Evolutionary conservation across 2,329 filamentous ascomycete genomes (phyloP).

Genomic region (Scedosporium dehoogii): DNA sequence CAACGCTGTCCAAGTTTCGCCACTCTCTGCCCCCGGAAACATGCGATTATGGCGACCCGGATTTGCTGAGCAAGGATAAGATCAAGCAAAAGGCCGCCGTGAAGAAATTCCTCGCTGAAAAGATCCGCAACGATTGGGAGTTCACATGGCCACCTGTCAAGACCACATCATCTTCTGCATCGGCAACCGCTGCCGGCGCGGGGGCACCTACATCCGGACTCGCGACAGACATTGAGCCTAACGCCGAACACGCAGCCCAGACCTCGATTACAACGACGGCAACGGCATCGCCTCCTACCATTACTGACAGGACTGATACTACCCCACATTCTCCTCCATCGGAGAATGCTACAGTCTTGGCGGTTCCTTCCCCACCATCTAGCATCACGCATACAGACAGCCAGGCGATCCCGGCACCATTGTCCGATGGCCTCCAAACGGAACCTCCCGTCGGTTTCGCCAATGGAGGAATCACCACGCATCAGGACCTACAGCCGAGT

Average conservation of each 20-base stretch:
- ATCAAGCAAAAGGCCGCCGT: conserved; percentile 53
- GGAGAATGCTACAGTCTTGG: background rate
- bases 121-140: conserved; percentile 49
- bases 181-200: conserved; percentile 3
- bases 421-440: background rate
- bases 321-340: conserved; percentile 1
- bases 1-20: conserved; percentile 5
- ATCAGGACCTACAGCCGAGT: background rate
- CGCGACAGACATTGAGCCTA: background rate
- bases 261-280: background rate
- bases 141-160: conserved; percentile 44
- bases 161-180: background rate
- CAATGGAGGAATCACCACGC: background rate
- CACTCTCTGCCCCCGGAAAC: background rate
- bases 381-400: background rate
- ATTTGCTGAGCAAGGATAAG: conserved; percentile 53
- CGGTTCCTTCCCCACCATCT: background rate
- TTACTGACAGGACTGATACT: background rate
- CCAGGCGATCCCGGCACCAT: background rate
- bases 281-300: background rate
- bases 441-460: background rate
- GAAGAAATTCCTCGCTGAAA: conserved; percentile 41
- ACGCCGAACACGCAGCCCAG: background rate
- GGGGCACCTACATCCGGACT: background rate
- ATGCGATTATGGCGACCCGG: conserved; percentile 42